A percentile compares a stretch with the other conserved stretches of the same genome.
Conservation (phyloP, 345 rosid species). For the Carallia brachiata region DNA sequence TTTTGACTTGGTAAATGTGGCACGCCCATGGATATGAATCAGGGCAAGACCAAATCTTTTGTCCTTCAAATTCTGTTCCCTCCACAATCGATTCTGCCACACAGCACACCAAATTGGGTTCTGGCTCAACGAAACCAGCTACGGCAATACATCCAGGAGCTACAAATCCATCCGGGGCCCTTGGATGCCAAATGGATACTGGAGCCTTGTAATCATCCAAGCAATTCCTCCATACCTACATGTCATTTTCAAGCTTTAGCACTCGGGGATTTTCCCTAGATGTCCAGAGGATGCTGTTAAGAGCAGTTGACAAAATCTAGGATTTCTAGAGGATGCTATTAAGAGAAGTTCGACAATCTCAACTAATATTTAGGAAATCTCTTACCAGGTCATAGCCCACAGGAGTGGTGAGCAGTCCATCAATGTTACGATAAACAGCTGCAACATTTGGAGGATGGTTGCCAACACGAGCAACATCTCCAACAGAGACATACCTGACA, state of each 20-base stretch:
- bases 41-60: conserved; percentile 78
- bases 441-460: conserved; percentile 87
- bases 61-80: conserved; percentile 77
- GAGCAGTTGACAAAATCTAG: neutral
- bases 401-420: conserved; percentile 59
- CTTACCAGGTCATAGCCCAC: conserved; percentile 93
- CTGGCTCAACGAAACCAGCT: conserved; percentile 68
- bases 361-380: neutral
- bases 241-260: neutral
- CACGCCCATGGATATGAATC: conserved; percentile 94
- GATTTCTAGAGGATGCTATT: neutral
- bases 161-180: conserved; percentile 78
- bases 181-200: conserved; percentile 88
- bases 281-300: neutral
- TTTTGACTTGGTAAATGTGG: conserved; percentile 76
- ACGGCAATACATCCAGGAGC: conserved; percentile 78
- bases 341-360: neutral
- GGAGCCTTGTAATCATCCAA: conserved; percentile 61
- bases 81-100: conserved; percentile 65
- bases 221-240: conserved; percentile 96
- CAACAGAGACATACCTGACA: conserved; percentile 71
- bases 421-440: conserved; percentile 62
- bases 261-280: neutral
- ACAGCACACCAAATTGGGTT: conserved; percentile 50
- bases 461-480: conserved; percentile 84